A percentile compares a stretch with the other conserved stretches of the same genome.
phyloP scores from a whole-genome alignment of 768 basidiomycete species.

The Hygrocybe coccinea region DNA sequence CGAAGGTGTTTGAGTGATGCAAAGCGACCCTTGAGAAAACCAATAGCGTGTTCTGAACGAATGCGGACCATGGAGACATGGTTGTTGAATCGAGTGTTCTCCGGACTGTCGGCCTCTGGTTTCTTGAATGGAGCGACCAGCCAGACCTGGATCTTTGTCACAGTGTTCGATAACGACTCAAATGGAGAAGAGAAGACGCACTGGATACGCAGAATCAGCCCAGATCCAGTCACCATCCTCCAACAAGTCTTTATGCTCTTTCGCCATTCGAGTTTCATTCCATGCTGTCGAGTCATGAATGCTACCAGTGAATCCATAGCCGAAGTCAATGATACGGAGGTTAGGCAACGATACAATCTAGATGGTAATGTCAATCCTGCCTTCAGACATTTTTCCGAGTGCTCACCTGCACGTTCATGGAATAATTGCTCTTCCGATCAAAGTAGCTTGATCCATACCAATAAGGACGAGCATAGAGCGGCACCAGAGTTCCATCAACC shows the following conservation, averaged over 20 bases:
- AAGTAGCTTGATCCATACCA: conserved; percentile 36
- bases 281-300: conserved; percentile 32
- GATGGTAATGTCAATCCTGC: conserved; percentile 19
- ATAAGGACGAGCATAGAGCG: conserved; percentile 27
- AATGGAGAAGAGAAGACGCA: conserved; percentile 10
- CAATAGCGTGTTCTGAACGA: conserved; percentile 37
- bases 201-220: conserved; percentile 39
- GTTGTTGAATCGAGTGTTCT: conserved; percentile 31
- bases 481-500: conserved; percentile 38
- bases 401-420: conserved; percentile 33
- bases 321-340: conserved; percentile 33
- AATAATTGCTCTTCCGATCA: conserved; percentile 37
- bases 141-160: conserved; percentile 19
- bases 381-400: conserved; percentile 18
- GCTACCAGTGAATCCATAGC: conserved; percentile 27
- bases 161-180: neutral
- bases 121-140: conserved; percentile 26
- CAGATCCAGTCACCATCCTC: conserved; percentile 31
- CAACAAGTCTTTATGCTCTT: conserved; percentile 19
- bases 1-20: conserved; percentile 30
- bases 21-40: conserved; percentile 38
- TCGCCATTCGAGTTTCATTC: conserved; percentile 16
- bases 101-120: conserved; percentile 20
- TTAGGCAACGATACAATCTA: conserved; percentile 33
- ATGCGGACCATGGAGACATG: conserved; percentile 34